Evolutionary conservation across 306 rosid species (phyloP), one percentile per base, ranked within the genome.

Genomic region (Vigna mungo): DNA sequence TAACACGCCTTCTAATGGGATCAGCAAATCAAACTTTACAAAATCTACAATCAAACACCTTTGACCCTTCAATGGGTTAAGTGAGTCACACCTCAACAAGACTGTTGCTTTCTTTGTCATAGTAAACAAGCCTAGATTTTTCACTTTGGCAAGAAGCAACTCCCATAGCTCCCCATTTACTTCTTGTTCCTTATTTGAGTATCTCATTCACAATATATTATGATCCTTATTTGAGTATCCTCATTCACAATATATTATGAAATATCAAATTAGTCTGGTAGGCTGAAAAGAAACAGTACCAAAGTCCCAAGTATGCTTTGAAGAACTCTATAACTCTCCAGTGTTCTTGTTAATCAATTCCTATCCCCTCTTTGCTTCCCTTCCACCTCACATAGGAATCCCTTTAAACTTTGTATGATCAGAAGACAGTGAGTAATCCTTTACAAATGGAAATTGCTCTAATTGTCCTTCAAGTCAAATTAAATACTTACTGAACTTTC

Each of bases 11-110:
- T 32, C 83, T 77, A 84, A 58, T 77, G 82, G 78, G 82, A 78
- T 80, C 82, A 85, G 58, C 87, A 77, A 82, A 77, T 75, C 78
- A 81, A 83, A 82, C 84, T 82, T 85, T 84, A 88, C 88, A 81
- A 86, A 80, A 51, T 76, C 86, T 87, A 79, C 81, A 77, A 67
- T 21, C 69, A 55, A 66, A 72, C 65, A 52, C 21, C 68, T 39
- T 46, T 23, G 34, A 53, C 23, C 72, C 77, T 65, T 62, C 71
- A 13, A 48, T n/a, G 18, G 71, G 76, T 67, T 43, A 65, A 64
- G 73, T 11, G 23, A 34, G 66, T 68, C 51, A 25, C 75, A 83
- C 58, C 39, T 5, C 49, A 48, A 49, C 14, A 80, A 47, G 76
- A 71, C 78, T 36, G 48, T 73, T 53, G 10, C 30, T 51, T 62